A percentile compares a stretch with the other conserved stretches of the same genome.
phyloP scores from a whole-genome alignment of 208 protist genomes.

The Acanthamoeba quina region DNA sequence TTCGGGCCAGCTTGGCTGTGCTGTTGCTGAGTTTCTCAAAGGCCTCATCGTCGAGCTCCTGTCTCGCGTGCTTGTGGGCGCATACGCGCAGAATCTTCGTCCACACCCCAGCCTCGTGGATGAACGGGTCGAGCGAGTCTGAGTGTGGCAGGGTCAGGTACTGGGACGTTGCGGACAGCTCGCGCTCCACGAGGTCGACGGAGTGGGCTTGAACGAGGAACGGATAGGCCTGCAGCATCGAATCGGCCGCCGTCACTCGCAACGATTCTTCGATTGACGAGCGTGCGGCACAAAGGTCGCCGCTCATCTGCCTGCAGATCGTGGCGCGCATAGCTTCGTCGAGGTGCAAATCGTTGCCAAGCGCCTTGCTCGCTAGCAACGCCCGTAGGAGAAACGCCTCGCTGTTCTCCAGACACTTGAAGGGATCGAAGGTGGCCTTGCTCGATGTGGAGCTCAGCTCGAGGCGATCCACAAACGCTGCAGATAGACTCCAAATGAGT shows the following conservation, averaged over 20 bases:
- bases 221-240: conserved; percentile 38
- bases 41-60: conserved; percentile 11
- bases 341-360: conserved; percentile 3
- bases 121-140: conserved; percentile 16
- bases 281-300: neutral
- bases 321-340: neutral
- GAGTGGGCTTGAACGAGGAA: conserved; percentile 59
- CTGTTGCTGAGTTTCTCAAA: neutral
- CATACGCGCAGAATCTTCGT: conserved; percentile 46
- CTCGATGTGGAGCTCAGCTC: neutral
- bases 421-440: conserved; percentile 1
- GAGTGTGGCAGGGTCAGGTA: neutral
- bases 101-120: conserved; percentile 50
- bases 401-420: conserved; percentile 23
- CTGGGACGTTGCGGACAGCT: conserved; percentile 7
- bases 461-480: neutral
- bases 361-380: conserved; percentile 36
- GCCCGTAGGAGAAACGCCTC: conserved; percentile 15
- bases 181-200: conserved; percentile 3
- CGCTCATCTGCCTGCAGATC: conserved; percentile 29
- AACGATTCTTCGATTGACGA: conserved; percentile 24
- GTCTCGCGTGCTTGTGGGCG: neutral
- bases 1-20: conserved; percentile 46
- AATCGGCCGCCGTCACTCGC: neutral
- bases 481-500: neutral